Conservation (phyloP, 2,329 filamentous ascomycete genomes). For the Hymenoscyphus fraxineus region DNA sequence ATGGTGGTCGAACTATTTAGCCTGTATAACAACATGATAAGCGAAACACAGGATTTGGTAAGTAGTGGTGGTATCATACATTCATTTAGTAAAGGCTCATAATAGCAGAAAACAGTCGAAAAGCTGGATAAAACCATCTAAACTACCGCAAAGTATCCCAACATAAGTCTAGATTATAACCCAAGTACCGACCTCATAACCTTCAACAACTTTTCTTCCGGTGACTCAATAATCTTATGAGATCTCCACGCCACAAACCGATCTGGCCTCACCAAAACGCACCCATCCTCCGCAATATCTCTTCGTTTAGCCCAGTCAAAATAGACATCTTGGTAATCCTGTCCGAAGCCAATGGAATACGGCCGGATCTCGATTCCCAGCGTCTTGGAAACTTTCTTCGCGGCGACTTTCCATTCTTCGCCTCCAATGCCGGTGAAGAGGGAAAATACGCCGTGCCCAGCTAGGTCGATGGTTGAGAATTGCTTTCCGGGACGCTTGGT, state of each 20-base stretch:
- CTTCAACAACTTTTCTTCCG: constrained; percentile 15
- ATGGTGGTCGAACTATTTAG: background rate
- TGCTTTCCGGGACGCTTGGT: constrained; percentile 41
- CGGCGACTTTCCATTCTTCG: constrained; percentile 50
- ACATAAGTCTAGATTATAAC: background rate
- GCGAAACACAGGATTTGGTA: background rate
- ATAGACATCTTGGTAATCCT: constrained; percentile 61
- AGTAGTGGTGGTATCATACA: too few relatives aligned
- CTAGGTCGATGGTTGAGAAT: constrained; percentile 57
- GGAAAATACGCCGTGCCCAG: constrained; percentile 50
- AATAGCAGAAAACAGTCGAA: background rate
- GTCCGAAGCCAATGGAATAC: constrained; percentile 52
- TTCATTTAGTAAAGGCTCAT: background rate
- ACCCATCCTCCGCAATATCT: constrained; percentile 55
- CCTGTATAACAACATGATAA: background rate
- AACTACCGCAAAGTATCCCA: background rate
- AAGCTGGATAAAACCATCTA: too few relatives aligned
- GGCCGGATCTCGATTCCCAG: constrained; percentile 46
- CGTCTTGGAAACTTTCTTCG: constrained; percentile 35
- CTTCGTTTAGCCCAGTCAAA: constrained; percentile 53
- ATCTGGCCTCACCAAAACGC: constrained; percentile 56
- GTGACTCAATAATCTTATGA: constrained; percentile 7
- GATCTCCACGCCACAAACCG: constrained; percentile 34
- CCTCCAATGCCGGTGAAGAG: constrained; percentile 55
- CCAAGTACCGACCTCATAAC: constrained; percentile 22